phyloP scores from a whole-genome alignment of 495 filamentous ascomycete species.

The Penicillium herquei region DNA sequence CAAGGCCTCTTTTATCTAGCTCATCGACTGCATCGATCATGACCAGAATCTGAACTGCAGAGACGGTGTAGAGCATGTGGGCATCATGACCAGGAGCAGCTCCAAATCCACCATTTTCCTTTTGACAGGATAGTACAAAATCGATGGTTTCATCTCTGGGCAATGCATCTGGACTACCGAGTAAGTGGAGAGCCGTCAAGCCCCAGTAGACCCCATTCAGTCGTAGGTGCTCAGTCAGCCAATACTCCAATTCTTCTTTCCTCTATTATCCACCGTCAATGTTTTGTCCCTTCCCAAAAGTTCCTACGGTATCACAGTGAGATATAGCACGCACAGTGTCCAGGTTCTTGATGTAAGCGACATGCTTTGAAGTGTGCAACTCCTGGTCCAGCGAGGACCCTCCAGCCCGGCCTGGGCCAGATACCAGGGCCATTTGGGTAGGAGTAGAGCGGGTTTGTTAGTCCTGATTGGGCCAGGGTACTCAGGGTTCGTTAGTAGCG shows the following conservation, averaged over 20 bases:
- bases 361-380: constrained; percentile 72
- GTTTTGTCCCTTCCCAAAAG: constrained; percentile 6
- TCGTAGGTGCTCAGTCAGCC: constrained; percentile 93
- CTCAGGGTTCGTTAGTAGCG: constrained; percentile 8
- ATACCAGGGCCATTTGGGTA: constrained; percentile 56
- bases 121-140: constrained; percentile 89
- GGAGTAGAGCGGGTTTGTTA: neutral
- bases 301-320: constrained; percentile 8
- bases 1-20: constrained; percentile 63
- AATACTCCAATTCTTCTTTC: constrained; percentile 93
- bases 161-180: constrained; percentile 75
- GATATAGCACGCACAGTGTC: constrained; percentile 65
- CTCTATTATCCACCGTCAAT: constrained; percentile 54
- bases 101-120: constrained; percentile 85
- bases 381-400: constrained; percentile 48
- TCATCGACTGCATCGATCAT: constrained; percentile 80
- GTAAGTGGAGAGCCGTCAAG: constrained; percentile 80
- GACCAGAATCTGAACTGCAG: constrained; percentile 86
- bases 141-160: constrained; percentile 79
- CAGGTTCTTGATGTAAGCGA: constrained; percentile 89
- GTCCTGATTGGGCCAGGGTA: constrained; percentile 7
- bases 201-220: constrained; percentile 97
- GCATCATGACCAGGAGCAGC: constrained; percentile 92
- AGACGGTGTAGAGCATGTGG: constrained; percentile 92
- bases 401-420: constrained; percentile 58